Percentiles rank a stretch among this genome's conserved stretches.
phyloP scores from a whole-genome alignment of 441 rosid species.

The Erysimum pusillum region DNA sequence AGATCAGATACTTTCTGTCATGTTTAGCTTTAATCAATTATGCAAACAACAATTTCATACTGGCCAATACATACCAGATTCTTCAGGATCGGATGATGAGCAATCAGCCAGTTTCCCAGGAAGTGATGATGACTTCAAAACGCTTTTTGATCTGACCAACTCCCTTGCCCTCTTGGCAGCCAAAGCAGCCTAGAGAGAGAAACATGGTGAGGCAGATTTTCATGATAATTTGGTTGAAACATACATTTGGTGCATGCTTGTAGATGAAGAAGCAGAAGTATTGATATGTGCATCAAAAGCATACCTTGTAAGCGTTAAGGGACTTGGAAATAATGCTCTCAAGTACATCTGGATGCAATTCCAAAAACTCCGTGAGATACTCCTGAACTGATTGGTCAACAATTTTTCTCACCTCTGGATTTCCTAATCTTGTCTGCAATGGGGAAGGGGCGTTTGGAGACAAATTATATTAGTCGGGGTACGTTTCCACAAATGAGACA shows the following conservation, averaged over 20 bases:
- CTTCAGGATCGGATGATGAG: slow-evolving; percentile 86
- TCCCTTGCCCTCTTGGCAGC: slow-evolving; percentile 96
- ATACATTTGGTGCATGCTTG: slow-evolving; percentile 6
- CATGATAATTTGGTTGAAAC: slow-evolving; percentile 5
- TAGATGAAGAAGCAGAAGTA: slow-evolving; percentile 17
- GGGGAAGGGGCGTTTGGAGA: slow-evolving; percentile 18
- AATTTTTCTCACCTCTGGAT: slow-evolving; percentile 94
- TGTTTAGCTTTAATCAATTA: slow-evolving; percentile 17
- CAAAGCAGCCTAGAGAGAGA: slow-evolving; percentile 77
- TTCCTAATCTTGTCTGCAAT: slow-evolving; percentile 91
- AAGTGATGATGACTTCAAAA: slow-evolving; percentile 85
- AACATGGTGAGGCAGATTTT: slow-evolving; percentile 22
- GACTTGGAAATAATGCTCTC: slow-evolving; percentile 91
- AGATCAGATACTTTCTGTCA: slow-evolving; percentile 20
- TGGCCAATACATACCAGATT: slow-evolving; percentile 61
- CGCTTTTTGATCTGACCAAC: slow-evolving; percentile 87
- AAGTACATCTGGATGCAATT: slow-evolving; percentile 96
- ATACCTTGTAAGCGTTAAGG: slow-evolving; percentile 94
- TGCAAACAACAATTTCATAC: not conserved
- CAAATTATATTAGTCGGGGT: slow-evolving; percentile 16
- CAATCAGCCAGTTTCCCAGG: slow-evolving; percentile 97
- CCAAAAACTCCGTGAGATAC: slow-evolving; percentile 91
- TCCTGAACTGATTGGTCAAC: slow-evolving; percentile 97
- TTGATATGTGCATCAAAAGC: slow-evolving; percentile 13
- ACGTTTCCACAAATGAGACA: slow-evolving; percentile 4